Conservation (phyloP, 805 yeast species). For the Cyberlindnera amylophila region DNA sequence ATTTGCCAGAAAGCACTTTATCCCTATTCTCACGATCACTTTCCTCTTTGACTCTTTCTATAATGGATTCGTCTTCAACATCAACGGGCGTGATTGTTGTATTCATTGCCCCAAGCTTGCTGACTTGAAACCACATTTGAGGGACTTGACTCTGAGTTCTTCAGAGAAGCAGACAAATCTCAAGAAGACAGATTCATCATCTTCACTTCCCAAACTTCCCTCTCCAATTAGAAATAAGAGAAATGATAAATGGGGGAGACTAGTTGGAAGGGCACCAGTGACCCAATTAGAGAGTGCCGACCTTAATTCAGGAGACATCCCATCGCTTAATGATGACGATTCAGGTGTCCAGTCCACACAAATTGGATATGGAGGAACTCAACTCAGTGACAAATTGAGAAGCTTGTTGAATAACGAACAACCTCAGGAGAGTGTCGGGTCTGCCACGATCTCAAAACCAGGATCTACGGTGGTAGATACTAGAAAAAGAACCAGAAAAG, state of each 20-base stretch:
- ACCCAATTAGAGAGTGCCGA: constrained; percentile 29
- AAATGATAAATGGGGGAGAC: constrained; percentile 37
- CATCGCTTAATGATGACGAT: not conserved
- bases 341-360: constrained; percentile 13
- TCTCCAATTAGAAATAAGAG: constrained; percentile 49
- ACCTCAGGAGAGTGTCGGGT: not conserved
- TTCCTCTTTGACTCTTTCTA: constrained; percentile 51
- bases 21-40: constrained; percentile 55
- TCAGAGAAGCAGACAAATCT: not conserved
- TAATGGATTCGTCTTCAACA: constrained; percentile 34
- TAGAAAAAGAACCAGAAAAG: constrained; percentile 22
- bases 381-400: constrained; percentile 12
- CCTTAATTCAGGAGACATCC: not conserved
- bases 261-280: constrained; percentile 40
- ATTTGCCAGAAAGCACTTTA: constrained; percentile 54
- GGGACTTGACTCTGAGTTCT: constrained; percentile 13
- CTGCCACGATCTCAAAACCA: not conserved
- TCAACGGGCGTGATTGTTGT: constrained; percentile 51
- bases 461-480: not conserved
- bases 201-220: constrained; percentile 38
- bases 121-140: constrained; percentile 26
- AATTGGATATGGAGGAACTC: constrained; percentile 19
- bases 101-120: constrained; percentile 43
- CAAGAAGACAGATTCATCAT: constrained; percentile 13
- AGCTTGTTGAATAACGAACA: constrained; percentile 11